phyloP scores from a whole-genome alignment of 768 basidiomycete species.

The Termitomyces sp. region DNA sequence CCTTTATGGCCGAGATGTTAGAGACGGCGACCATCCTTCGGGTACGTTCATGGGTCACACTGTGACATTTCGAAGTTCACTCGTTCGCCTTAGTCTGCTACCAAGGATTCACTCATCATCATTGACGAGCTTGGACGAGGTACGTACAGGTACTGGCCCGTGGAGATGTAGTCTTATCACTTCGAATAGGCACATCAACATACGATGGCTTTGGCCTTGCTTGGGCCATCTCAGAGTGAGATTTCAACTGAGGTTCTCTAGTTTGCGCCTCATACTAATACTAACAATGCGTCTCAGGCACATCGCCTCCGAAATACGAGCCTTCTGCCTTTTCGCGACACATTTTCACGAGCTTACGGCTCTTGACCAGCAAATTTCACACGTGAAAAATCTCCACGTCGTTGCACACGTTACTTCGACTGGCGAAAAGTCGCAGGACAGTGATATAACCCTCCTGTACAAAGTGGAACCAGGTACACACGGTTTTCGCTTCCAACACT shows the following conservation, averaged over 20 bases:
- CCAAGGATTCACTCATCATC: slow-evolving; percentile 89
- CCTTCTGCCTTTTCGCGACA: slow-evolving; percentile 95
- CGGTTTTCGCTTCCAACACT: not conserved
- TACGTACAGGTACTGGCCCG: slow-evolving; percentile 18
- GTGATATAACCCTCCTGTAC: slow-evolving; percentile 90
- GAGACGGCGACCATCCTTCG: slow-evolving; percentile 94
- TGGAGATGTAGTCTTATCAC: not conserved
- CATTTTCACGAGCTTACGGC: slow-evolving; percentile 98
- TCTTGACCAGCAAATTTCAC: slow-evolving; percentile 76
- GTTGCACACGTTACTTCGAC: slow-evolving; percentile 87
- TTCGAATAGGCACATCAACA: slow-evolving; percentile 77
- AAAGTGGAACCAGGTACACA: slow-evolving; percentile 84
- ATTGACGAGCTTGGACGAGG: slow-evolving; percentile 96
- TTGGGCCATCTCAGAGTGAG: slow-evolving; percentile 97
- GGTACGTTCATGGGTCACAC: slow-evolving; percentile 33
- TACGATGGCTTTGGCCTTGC: slow-evolving; percentile 98
- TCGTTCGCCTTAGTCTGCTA: slow-evolving; percentile 60
- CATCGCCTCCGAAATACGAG: slow-evolving; percentile 87
- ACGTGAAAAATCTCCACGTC: slow-evolving; percentile 94
- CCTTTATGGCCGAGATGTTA: slow-evolving; percentile 99
- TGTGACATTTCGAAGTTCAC: not conserved
- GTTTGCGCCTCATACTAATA: not conserved
- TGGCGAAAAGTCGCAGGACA: slow-evolving; percentile 55
- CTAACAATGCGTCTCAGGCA: slow-evolving; percentile 44
- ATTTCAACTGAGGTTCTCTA: slow-evolving; percentile 1